phyloP scores from a whole-genome alignment of 176 grass and related monocot genomes.

The Cocos nucifera region DNA sequence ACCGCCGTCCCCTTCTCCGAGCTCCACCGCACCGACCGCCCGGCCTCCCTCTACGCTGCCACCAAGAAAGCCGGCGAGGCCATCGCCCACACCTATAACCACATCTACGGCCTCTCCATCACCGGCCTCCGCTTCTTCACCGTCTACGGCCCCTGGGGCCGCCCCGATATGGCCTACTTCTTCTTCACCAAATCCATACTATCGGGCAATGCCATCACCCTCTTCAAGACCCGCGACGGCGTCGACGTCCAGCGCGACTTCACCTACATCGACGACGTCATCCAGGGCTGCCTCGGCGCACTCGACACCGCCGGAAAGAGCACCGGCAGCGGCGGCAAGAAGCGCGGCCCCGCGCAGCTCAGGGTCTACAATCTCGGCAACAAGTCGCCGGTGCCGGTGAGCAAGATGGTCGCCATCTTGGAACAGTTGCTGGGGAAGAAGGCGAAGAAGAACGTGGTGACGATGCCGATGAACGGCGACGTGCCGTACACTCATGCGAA shows the following conservation, averaged over 20 bases:
- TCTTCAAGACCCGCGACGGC: slow-evolving; percentile 11
- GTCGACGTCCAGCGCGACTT: slow-evolving; percentile 9
- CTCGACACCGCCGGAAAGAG: slow-evolving; percentile 13
- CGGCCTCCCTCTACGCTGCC: too few relatives aligned
- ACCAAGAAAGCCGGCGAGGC: too few relatives aligned
- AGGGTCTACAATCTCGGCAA: slow-evolving; percentile 12
- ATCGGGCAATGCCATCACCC: slow-evolving; percentile 5
- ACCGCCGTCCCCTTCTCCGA: too few relatives aligned
- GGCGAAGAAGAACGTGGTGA: slow-evolving; percentile 7
- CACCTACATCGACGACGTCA: slow-evolving; percentile 15
- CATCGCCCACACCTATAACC: too few relatives aligned
- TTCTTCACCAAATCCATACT: slow-evolving; percentile 5
- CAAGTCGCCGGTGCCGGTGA: slow-evolving; percentile 5
- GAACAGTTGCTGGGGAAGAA: slow-evolving; percentile 3
- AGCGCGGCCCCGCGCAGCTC: slow-evolving; percentile 4
- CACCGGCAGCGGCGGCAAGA: slow-evolving; percentile 10
- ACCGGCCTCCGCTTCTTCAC: slow-evolving; percentile 17
- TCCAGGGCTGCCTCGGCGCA: slow-evolving; percentile 7
- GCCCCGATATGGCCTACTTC: slow-evolving; percentile 15
- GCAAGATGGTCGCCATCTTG: slow-evolving; percentile 2
- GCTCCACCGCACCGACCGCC: too few relatives aligned
- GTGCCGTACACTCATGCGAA: slow-evolving; percentile 10
- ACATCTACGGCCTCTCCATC: too few relatives aligned
- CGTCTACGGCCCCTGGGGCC: slow-evolving; percentile 17
- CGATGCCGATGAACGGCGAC: slow-evolving; percentile 11